Evolutionary conservation across 148 eudicot species (phyloP), one percentile per base, ranked within the genome.

Genomic region (Silene conica): DNA sequence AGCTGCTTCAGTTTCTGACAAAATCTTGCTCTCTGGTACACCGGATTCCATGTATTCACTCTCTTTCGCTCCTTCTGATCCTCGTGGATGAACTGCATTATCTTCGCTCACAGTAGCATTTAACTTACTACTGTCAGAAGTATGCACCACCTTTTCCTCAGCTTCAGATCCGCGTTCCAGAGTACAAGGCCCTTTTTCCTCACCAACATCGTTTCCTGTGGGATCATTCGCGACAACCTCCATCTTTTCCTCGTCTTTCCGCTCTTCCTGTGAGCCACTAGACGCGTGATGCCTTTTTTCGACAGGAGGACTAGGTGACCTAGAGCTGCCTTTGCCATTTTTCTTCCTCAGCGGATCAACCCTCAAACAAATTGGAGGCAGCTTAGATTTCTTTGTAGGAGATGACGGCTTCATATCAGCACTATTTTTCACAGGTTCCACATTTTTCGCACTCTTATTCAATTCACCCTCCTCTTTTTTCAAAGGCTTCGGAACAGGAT

Each of bases 321-420:
- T 81, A 18, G 84, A 80, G 68, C 72, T 79, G 9, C 81, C 85
- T 41, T 80, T 75, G 16, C 74, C 78, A 56, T 56, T 76, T 74
- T 81, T 88, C 79, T 70, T 81, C 74, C 75, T 88, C 1, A 87
- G 84, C 5, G 91, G 89, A 78, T 90, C 96, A 74, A 84, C 85
- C 60, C 90, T 85, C 25, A 92, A 84, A 71, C 96, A 87, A 50
- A 87, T 83, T 63, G 94, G 89, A 25, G 92, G 90, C 23, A 91
- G 79, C 80, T 86, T 87, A 2, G 87, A 73, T 18, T 81, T 63
- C 81, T 85, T 88, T 10, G 83, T 61, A 50, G 84, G 74, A 52
- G 88, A 83, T 21, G 81, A 70, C 19, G 80, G 43, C 61, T 76
- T 66, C 56, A 20, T 72, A 50, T 81, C 75, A 10, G 56, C 6